Conservation (phyloP, 805 yeast species). For the Ogataea methylovora region DNA sequence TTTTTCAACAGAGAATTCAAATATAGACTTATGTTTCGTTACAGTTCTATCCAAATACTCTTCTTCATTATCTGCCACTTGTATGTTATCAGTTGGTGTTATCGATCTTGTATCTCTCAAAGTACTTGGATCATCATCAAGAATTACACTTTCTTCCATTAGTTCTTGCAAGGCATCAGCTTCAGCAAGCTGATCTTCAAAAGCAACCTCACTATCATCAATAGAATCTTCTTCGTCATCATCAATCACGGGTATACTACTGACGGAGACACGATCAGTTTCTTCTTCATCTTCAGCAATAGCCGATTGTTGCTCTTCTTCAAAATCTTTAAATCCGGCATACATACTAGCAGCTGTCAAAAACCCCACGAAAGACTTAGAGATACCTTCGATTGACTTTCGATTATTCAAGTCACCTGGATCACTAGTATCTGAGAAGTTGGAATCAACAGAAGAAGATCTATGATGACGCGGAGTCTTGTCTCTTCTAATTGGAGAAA, state of each 20-base stretch:
- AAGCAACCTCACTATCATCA: conserved; percentile 4
- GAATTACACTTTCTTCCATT: background rate
- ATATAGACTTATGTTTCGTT: conserved; percentile 14
- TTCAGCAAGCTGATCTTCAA: conserved; percentile 3
- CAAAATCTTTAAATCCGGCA: conserved; percentile 30
- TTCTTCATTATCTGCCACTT: background rate
- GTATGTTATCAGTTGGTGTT: background rate
- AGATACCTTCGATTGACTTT: conserved; percentile 29
- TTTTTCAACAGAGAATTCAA: conserved; percentile 25
- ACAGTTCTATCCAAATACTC: conserved; percentile 4
- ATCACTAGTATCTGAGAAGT: too few species aligned
- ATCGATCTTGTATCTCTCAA: background rate
- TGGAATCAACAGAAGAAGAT: too few species aligned
- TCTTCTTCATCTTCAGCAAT: conserved; percentile 8
- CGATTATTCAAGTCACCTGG: too few species aligned
- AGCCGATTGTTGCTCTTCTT: conserved; percentile 23
- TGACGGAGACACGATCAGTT: background rate
- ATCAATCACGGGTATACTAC: background rate
- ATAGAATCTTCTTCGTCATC: conserved; percentile 1
- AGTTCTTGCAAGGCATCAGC: too few species aligned
- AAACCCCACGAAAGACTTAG: conserved; percentile 45
- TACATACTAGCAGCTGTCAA: conserved; percentile 52
- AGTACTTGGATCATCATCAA: background rate
- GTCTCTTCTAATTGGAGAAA: too few species aligned
- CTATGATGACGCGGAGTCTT: too few species aligned